Evolutionary conservation across 768 basidiomycete species (phyloP), one percentile per base, ranked within the genome.

Genomic region (Boletus vinaceobasis): DNA sequence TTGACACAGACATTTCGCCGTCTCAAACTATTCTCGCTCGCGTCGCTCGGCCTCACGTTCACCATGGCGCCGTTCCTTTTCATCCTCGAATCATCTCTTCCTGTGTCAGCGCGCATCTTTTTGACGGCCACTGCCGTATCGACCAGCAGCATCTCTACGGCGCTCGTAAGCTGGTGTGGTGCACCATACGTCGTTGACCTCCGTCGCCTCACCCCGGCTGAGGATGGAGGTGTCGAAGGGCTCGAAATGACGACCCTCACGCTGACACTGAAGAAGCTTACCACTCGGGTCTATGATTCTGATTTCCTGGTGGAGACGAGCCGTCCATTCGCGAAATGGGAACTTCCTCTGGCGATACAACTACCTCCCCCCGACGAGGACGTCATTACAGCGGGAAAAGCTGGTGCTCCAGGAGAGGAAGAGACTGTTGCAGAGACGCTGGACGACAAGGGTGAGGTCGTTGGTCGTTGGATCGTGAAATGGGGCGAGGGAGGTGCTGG

Each of bases 341-440:
- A 90, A 65, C 80, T 93, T 26, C 83, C 86, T 23, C 68, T 75
- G 40, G 73, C 63, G 23, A 73, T 90, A 31, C 68, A 76, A 46
- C 71, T 86, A 1, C 76, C 81, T 19, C 43, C 64, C 2, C 14
- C 75, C 1, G 56, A 61, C 7, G 65, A 74, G 17, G 75, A 77
- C 57, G 62, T 70, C 5, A 55, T 63, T 21, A 59, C 55, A n/a
- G 64, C 71, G 1, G 52, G 56, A 15, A 72, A 65, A 37, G 73
- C 70, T 2, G 72, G 72, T 2, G 54, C 55, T 17, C 73, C 78
- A 1, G 85, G 84, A 4, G 62, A 72, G 53, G 84, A 90, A 61
- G 90, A 93, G 71, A 90, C 90, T 1, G 79, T 92, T 1, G 91
- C 92, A 14, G 90, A 92, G 70, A 91, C 88, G 3, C 60, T 76